phyloP scores from a whole-genome alignment of 1,284 basidiomycete genomes.

The Wolfiporia cocos region DNA sequence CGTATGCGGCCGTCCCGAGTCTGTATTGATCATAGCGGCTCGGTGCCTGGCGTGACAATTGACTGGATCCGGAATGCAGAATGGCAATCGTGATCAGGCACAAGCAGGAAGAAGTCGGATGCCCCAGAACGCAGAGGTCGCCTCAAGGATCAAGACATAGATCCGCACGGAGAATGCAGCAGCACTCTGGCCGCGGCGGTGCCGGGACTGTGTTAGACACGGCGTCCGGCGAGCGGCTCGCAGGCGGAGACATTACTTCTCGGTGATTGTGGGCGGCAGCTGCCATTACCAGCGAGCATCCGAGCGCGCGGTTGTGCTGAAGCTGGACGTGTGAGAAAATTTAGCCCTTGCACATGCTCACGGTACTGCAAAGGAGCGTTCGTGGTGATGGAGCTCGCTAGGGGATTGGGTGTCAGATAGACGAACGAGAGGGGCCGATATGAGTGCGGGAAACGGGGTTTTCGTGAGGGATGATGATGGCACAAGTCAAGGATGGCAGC shows the following conservation, averaged over 20 bases:
- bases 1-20: too few species aligned
- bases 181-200: too few species aligned
- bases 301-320: background rate
- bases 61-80: too few species aligned
- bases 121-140: background rate
- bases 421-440: background rate
- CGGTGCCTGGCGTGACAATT: too few species aligned
- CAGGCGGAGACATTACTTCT: background rate
- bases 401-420: too few species aligned
- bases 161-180: background rate
- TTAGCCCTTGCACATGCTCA: too few species aligned
- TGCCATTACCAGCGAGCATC: background rate
- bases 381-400: too few species aligned
- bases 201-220: background rate
- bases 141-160: background rate
- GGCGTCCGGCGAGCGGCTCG: too few species aligned
- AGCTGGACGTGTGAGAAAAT: too few species aligned
- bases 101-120: background rate
- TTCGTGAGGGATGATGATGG: background rate
- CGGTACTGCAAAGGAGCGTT: too few species aligned
- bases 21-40: too few species aligned
- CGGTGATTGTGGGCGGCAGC: background rate
- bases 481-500: background rate
- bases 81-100: slow-evolving; percentile 1
- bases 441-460: background rate